Evolutionary conservation across 306 rosid species (phyloP).

Genomic region (Medicago ruthenica): DNA sequence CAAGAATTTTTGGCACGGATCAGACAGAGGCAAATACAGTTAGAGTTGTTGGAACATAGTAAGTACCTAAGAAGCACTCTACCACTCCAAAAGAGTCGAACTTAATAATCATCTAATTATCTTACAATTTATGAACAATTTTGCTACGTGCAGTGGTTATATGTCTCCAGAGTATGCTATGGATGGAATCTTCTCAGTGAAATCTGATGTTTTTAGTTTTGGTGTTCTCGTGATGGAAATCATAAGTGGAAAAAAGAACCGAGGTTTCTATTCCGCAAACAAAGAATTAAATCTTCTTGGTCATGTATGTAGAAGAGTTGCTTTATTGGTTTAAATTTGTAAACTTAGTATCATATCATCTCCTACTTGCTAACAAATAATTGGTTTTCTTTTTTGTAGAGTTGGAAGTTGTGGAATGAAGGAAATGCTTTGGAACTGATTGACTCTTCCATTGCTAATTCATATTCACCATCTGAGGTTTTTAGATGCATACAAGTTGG

Average conservation of each 20-base stretch:
- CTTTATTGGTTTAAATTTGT: neutral
- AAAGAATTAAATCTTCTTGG: constrained; percentile 73
- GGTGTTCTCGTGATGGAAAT: constrained; percentile 80
- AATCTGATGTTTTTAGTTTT: constrained; percentile 80
- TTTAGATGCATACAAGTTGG: constrained; percentile 58
- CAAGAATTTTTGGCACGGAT: constrained; percentile 69
- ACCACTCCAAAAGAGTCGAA: neutral
- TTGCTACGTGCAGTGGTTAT: constrained; percentile 61
- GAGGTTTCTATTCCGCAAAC: constrained; percentile 64
- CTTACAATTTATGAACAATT: neutral
- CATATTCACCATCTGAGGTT: constrained; percentile 58
- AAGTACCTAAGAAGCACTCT: constrained; percentile 45
- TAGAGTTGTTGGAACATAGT: constrained; percentile 88
- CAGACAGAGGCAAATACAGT: constrained; percentile 76
- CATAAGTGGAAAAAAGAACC: constrained; percentile 70
- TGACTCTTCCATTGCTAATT: constrained; percentile 54
- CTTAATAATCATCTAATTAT: neutral
- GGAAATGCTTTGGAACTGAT: constrained; percentile 58
- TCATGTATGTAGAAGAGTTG: constrained; percentile 50
- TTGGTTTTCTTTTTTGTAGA: constrained; percentile 47
- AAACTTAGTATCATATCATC: neutral
- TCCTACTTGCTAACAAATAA: constrained; percentile 20
- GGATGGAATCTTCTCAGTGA: constrained; percentile 76
- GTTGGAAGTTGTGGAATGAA: constrained; percentile 74
- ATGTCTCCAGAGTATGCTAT: constrained; percentile 87